A percentile compares a stretch with the other conserved stretches of the same genome.
phyloP scores from a whole-genome alignment of 2,329 filamentous ascomycete species.

The Furcasterigmium furcatum region DNA sequence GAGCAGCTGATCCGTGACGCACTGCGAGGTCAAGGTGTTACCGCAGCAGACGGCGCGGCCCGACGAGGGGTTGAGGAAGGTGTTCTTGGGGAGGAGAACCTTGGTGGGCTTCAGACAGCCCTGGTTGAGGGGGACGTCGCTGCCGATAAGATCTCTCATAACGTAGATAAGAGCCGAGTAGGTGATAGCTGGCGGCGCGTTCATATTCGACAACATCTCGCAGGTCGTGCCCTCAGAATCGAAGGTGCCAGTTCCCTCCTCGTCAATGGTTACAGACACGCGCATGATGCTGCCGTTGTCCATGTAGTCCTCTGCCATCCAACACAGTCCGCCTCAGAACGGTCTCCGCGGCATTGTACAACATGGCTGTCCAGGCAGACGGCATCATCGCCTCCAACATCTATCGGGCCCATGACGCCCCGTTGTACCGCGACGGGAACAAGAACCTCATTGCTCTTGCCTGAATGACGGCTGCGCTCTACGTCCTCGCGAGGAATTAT shows the following conservation, averaged over 20 bases:
- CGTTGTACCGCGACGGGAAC: constrained; percentile 53
- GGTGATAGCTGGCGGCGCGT: constrained; percentile 20
- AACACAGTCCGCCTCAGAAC: constrained; percentile 59
- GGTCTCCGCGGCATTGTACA: constrained; percentile 61
- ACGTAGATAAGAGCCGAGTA: constrained; percentile 24
- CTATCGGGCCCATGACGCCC: constrained; percentile 33
- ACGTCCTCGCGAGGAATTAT: constrained; percentile 23
- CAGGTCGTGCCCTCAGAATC: constrained; percentile 45
- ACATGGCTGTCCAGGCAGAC: constrained; percentile 46
- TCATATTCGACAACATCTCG: constrained; percentile 28
- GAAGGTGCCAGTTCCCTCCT: constrained; percentile 65
- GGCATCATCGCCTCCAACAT: too few species aligned
- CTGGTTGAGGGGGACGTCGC: constrained; percentile 83
- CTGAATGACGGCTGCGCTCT: constrained; percentile 24
- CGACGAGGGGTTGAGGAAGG: constrained; percentile 36
- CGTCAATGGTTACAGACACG: constrained; percentile 29
- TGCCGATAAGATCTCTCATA: constrained; percentile 70
- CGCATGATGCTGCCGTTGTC: constrained; percentile 32
- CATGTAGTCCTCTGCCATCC: constrained; percentile 36
- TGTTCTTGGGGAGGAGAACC: constrained; percentile 63
- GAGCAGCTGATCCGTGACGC: constrained; percentile 81
- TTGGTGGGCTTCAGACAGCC: constrained; percentile 76
- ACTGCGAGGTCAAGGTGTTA: constrained; percentile 76
- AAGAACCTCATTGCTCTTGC: constrained; percentile 46
- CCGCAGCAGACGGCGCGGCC: constrained; percentile 78